Evolutionary conservation across 2,329 filamentous ascomycete species (phyloP), one percentile per base, ranked within the genome.

Genomic region (Colletotrichum lini): DNA sequence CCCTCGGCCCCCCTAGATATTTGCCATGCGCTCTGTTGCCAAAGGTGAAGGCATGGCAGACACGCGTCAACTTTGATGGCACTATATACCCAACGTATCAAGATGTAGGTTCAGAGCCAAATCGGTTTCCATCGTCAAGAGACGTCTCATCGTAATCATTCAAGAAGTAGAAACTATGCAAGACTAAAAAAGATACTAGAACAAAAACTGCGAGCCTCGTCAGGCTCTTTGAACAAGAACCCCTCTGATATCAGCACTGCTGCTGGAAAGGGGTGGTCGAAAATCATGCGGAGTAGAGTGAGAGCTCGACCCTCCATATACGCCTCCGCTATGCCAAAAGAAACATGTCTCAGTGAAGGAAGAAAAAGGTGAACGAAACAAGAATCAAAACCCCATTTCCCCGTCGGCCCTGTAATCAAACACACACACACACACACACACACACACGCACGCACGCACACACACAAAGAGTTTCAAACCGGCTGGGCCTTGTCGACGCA

Each of bases 61-160:
- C 26, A 26, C 26, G 26, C 26, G 26, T 26, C 26, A 26, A 26
- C 26, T 4, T 26, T 26, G 26, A 26, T 26, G 26, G 26, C 26
- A 4, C 26, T 26, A 26, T 4, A 26, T 4, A 26, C 26, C 26
- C 26, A 26, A 26, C 26, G 26, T 3, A 26, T 26, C 30, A 30
- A 30, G 30, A 30, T 8, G 30, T 30, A 38, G 44, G 18, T 18
- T 2, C 7, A 38, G 8, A 7, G 6, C 12, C 16, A 18, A 7
- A 47, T 23, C 18, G 30, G 47, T 49, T 52, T 42, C 54, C 54
- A 61, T 66, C 63, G 50, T 66, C 13, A 66, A 66, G 18, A 16
- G 44, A 61, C 63, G 40, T 66, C 63, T 42, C 49, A 60, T 66
- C 63, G 40, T 66, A 16, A 66, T 66, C 63, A 66, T 66, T 35